Evolutionary conservation across 768 basidiomycete genomes (phyloP).

Genomic region (Suillus cothurnatus): DNA sequence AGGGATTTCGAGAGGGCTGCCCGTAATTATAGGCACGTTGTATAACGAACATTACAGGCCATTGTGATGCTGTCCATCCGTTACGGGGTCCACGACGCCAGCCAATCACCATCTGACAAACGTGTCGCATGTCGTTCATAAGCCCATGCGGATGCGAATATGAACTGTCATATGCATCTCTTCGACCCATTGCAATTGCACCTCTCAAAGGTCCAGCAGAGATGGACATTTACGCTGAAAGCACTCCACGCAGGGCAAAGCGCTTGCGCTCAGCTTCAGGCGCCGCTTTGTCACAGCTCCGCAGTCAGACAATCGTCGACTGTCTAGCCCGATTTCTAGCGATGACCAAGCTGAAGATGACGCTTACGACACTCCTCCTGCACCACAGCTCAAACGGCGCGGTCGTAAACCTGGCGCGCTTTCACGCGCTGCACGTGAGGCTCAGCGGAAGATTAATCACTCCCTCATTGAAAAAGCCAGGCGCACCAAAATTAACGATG

Average conservation of each 20-base stretch:
- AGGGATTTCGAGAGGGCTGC: slow-evolving; percentile 1
- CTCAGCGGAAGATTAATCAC: slow-evolving; percentile 90
- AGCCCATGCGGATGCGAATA: neutral
- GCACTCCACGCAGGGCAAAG: slow-evolving; percentile 48
- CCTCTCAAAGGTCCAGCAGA: slow-evolving; percentile 3
- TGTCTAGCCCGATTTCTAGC: slow-evolving; percentile 12
- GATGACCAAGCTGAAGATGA: slow-evolving; percentile 32
- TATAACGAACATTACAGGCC: neutral
- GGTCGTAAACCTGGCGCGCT: slow-evolving; percentile 71
- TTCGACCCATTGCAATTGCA: slow-evolving; percentile 30
- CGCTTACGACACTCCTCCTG: slow-evolving; percentile 21
- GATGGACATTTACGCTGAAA: slow-evolving; percentile 37
- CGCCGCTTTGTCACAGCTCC: slow-evolving; percentile 11
- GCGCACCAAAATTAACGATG: slow-evolving; percentile 95
- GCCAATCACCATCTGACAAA: slow-evolving; percentile 7
- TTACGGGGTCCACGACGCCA: slow-evolving; percentile 1
- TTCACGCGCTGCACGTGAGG: slow-evolving; percentile 79
- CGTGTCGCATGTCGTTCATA: slow-evolving; percentile 9
- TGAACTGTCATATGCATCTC: slow-evolving; percentile 15
- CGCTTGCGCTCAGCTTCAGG: slow-evolving; percentile 34
- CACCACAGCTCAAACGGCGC: slow-evolving; percentile 55
- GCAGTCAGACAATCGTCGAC: slow-evolving; percentile 5
- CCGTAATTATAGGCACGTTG: slow-evolving; percentile 19
- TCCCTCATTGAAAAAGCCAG: slow-evolving; percentile 93
- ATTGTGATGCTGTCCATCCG: slow-evolving; percentile 1